phyloP scores from a whole-genome alignment of 164 flowering plant genomes.

The Santalum album region DNA sequence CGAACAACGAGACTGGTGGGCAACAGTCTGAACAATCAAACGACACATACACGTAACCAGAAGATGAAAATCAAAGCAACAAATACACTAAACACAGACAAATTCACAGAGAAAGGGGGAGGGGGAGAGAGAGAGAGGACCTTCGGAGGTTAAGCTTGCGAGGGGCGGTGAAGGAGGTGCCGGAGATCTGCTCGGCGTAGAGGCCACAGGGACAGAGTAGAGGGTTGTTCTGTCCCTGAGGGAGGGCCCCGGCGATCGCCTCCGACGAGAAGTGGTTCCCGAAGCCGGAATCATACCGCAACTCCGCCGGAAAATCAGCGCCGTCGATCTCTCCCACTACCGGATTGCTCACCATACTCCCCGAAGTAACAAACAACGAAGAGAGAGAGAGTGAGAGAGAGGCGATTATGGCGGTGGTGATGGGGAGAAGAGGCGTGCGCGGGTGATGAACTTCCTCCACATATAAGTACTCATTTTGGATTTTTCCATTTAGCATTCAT shows the following conservation, averaged over 20 bases:
- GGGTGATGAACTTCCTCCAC: too few relatives aligned
- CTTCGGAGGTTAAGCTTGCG: conserved; percentile 72
- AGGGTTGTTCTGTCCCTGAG: conserved; percentile 76
- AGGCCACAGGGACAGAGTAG: conserved; percentile 80
- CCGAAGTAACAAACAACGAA: too few relatives aligned
- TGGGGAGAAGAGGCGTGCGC: too few relatives aligned
- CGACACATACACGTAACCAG: too few relatives aligned
- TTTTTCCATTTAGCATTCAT: too few relatives aligned
- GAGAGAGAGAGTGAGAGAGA: too few relatives aligned
- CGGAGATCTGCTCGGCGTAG: conserved; percentile 94
- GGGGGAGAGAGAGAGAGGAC: conserved; percentile 16
- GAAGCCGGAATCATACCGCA: conserved; percentile 64
- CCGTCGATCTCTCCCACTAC: conserved; percentile 2
- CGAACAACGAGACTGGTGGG: too few relatives aligned
- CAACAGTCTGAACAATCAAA: too few relatives aligned
- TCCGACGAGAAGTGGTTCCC: conserved; percentile 81
- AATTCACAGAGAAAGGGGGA: not conserved
- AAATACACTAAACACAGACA: not conserved
- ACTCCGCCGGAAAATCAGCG: conserved; percentile 18
- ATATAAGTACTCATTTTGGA: too few relatives aligned
- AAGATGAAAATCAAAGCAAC: too few relatives aligned
- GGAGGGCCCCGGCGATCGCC: conserved; percentile 73
- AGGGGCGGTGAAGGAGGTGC: conserved; percentile 87
- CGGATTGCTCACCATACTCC: too few relatives aligned
- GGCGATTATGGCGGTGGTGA: too few relatives aligned